Evolutionary conservation across 345 rosid genomes (phyloP).

Genomic region (Trapa bicornis): DNA sequence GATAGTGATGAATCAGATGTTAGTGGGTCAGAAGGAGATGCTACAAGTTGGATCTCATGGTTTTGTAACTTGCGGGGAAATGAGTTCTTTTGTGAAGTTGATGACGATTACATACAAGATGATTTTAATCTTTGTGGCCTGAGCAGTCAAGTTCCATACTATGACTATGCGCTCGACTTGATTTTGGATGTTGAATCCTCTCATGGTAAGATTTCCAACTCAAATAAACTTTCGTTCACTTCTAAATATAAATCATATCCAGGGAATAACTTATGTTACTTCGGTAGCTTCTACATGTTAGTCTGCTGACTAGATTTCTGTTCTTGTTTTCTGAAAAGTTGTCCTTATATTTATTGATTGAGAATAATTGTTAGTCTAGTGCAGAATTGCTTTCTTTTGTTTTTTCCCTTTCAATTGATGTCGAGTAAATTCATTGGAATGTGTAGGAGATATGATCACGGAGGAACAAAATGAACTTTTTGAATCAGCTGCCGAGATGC

Average conservation of each 20-base stretch:
- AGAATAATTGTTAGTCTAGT: background rate
- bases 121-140: slow-evolving; percentile 92
- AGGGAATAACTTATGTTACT: background rate
- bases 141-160: slow-evolving; percentile 94
- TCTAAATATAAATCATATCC: background rate
- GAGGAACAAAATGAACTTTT: slow-evolving; percentile 93
- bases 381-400: background rate
- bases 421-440: slow-evolving; percentile 18
- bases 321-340: too few species aligned
- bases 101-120: slow-evolving; percentile 96
- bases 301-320: too few species aligned
- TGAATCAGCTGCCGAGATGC: slow-evolving; percentile 97
- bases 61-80: slow-evolving; percentile 90
- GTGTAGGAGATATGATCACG: slow-evolving; percentile 78
- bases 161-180: slow-evolving; percentile 94
- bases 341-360: background rate
- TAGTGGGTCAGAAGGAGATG: slow-evolving; percentile 98
- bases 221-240: background rate
- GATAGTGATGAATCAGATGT: slow-evolving; percentile 92
- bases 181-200: slow-evolving; percentile 92
- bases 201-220: slow-evolving; percentile 40
- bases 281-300: background rate
- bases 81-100: slow-evolving; percentile 19
- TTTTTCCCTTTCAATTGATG: slow-evolving; percentile 1
- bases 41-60: slow-evolving; percentile 94